A percentile compares a stretch with the other conserved stretches of the same genome.
Conservation (phyloP, 1,139 yeast genomes). For the Taphrina betulina region DNA sequence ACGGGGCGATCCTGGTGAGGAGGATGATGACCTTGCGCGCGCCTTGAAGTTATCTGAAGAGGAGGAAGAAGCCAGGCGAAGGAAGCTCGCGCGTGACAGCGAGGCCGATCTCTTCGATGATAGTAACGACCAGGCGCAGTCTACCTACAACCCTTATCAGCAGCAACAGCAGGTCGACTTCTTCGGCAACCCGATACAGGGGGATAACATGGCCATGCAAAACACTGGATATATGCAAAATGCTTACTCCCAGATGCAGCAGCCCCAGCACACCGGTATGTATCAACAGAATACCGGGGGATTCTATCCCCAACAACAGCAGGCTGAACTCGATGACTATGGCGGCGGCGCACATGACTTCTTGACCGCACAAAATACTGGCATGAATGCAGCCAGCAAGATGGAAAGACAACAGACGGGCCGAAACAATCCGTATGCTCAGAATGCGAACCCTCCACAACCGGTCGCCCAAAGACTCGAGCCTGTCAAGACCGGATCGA, state of each 20-base stretch:
- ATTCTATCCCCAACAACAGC: constrained; percentile 43
- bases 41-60: constrained; percentile 83
- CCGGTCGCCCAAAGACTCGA: constrained; percentile 48
- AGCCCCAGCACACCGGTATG: constrained; percentile 40
- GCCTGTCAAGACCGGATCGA: constrained; percentile 76
- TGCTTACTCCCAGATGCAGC: constrained; percentile 43
- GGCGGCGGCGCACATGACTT: constrained; percentile 38
- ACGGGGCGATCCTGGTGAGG: constrained; percentile 49
- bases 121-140: constrained; percentile 46
- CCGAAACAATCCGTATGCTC: constrained; percentile 87
- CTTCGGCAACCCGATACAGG: constrained; percentile 73
- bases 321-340: constrained; percentile 41
- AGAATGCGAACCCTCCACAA: constrained; percentile 45
- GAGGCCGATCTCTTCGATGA: constrained; percentile 45
- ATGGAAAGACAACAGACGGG: constrained; percentile 70
- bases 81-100: constrained; percentile 36
- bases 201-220: constrained; percentile 38
- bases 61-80: constrained; percentile 60
- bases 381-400: constrained; percentile 43
- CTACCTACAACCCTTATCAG: constrained; percentile 37
- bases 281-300: constrained; percentile 44
- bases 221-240: constrained; percentile 54
- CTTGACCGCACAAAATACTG: constrained; percentile 40
- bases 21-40: constrained; percentile 66
- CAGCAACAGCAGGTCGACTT: constrained; percentile 52